Conservation (phyloP, 2,329 filamentous ascomycete species). For the Pseudogymnoascus sp. region DNA sequence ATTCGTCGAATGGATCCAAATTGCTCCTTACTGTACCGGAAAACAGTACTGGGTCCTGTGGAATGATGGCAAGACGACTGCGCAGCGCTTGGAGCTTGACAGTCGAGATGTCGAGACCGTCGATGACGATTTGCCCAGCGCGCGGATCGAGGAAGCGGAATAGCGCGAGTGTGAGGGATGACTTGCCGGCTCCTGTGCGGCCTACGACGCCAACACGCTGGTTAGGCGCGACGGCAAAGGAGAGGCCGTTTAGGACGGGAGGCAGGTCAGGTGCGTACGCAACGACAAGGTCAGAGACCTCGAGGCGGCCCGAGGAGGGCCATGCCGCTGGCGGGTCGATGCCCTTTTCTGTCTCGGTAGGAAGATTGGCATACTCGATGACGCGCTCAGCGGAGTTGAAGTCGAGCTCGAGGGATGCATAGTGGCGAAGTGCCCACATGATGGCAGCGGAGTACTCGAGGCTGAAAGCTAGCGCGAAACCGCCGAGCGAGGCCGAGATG, state of each 20-base stretch:
- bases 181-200: slow-evolving; percentile 72
- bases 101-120: slow-evolving; percentile 67
- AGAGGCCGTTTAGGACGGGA: slow-evolving; percentile 61
- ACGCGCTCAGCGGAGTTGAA: slow-evolving; percentile 75
- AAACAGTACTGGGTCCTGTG: slow-evolving; percentile 76
- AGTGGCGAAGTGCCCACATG: slow-evolving; percentile 59
- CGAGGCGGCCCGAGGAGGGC: slow-evolving; percentile 66
- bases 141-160: slow-evolving; percentile 70
- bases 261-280: slow-evolving; percentile 64
- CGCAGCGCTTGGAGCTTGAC: slow-evolving; percentile 64
- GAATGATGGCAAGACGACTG: slow-evolving; percentile 71
- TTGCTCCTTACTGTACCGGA: slow-evolving; percentile 71
- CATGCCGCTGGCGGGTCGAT: slow-evolving; percentile 59
- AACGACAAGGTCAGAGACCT: slow-evolving; percentile 66
- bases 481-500: slow-evolving; percentile 64
- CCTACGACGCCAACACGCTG: slow-evolving; percentile 71
- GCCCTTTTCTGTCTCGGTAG: slow-evolving; percentile 59
- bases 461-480: slow-evolving; percentile 68
- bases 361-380: slow-evolving; percentile 63
- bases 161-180: slow-evolving; percentile 64
- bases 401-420: slow-evolving; percentile 64
- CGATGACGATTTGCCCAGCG: slow-evolving; percentile 60
- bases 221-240: slow-evolving; percentile 57
- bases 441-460: slow-evolving; percentile 60
- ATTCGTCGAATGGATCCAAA: slow-evolving; percentile 67